Percentiles rank a stretch among this genome's conserved stretches.
Evolutionary conservation across 495 filamentous ascomycete species (phyloP).

Genomic region (Aspergillus hancockii): DNA sequence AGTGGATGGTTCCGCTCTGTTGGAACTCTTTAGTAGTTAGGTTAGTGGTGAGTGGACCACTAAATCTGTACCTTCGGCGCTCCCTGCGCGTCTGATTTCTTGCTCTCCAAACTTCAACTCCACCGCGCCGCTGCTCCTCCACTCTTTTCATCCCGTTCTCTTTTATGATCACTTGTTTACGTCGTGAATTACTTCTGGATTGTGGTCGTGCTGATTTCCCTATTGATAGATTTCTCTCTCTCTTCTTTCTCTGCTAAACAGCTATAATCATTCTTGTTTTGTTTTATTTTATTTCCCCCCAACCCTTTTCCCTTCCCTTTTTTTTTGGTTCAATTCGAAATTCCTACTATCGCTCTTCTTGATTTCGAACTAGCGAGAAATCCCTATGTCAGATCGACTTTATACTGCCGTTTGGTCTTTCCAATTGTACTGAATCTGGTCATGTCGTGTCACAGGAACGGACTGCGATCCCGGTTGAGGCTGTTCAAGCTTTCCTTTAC

Average conservation of each 20-base stretch:
- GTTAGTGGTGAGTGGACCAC: conserved; percentile 1
- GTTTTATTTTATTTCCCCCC: not conserved
- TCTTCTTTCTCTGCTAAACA: not conserved
- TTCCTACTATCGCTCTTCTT: not conserved
- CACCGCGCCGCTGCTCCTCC: conserved; percentile 1
- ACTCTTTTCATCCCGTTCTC: conserved; percentile 4
- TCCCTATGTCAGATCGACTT: conserved; percentile 12
- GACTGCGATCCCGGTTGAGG: conserved; percentile 32
- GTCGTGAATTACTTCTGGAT: not conserved
- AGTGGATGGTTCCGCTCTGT: conserved; percentile 25
- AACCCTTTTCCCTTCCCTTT: not conserved
- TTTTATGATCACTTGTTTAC: conserved; percentile 5
- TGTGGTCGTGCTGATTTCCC: not conserved
- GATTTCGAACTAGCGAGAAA: not conserved
- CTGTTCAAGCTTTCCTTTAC: conserved; percentile 22
- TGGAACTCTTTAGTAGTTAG: conserved; percentile 19
- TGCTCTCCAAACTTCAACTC: not conserved
- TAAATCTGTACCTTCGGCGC: not conserved
- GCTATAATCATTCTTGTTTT: not conserved
- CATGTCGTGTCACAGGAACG: conserved; percentile 36
- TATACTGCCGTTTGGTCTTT: conserved; percentile 4
- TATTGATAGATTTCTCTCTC: not conserved
- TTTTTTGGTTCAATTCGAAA: not conserved
- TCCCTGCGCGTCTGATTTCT: not conserved
- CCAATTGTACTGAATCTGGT: conserved; percentile 18